phyloP scores from a whole-genome alignment of 345 rosid genomes.

The Camelina hispida region DNA sequence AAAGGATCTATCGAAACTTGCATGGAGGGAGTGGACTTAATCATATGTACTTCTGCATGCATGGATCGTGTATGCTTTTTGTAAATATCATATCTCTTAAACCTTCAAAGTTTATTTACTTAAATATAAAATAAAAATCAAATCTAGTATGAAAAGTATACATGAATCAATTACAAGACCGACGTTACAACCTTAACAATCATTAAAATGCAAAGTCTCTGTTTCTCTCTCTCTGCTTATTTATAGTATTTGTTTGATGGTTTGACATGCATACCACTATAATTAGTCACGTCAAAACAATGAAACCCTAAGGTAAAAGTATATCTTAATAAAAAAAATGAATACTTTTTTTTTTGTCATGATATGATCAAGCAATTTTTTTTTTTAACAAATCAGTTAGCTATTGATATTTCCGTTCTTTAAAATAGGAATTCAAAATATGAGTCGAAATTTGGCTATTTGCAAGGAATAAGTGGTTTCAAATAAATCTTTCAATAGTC shows the following conservation, averaged over 20 bases:
- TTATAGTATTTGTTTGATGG: conserved; percentile 28
- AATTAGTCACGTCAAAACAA: conserved; percentile 41
- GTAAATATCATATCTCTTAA: conserved; percentile 36
- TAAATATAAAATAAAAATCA: conserved; percentile 17
- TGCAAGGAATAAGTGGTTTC: neutral
- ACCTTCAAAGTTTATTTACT: conserved; percentile 32
- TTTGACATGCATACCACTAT: conserved; percentile 46
- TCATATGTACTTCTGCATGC: conserved; percentile 44
- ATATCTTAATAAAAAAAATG: neutral
- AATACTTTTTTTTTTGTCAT: conserved; percentile 25
- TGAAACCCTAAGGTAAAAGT: conserved; percentile 34
- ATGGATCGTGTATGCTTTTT: conserved; percentile 37
- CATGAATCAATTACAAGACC: conserved; percentile 24
- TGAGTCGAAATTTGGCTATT: too few relatives aligned
- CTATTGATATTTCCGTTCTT: too few relatives aligned
- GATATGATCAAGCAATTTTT: conserved; percentile 25
- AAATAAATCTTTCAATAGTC: neutral
- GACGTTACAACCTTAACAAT: conserved; percentile 34
- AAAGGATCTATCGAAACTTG: conserved; percentile 37
- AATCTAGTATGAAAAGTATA: conserved; percentile 37
- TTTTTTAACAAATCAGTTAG: too few relatives aligned
- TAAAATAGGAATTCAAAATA: too few relatives aligned
- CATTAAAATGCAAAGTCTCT: conserved; percentile 5
- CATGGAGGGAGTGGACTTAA: conserved; percentile 39
- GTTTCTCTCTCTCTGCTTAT: conserved; percentile 31